These are phyloP conservation scores for Acacia melanoxylon DNA, from an alignment of 306 rosid genomes.

Conservation along the genomic window DNA sequence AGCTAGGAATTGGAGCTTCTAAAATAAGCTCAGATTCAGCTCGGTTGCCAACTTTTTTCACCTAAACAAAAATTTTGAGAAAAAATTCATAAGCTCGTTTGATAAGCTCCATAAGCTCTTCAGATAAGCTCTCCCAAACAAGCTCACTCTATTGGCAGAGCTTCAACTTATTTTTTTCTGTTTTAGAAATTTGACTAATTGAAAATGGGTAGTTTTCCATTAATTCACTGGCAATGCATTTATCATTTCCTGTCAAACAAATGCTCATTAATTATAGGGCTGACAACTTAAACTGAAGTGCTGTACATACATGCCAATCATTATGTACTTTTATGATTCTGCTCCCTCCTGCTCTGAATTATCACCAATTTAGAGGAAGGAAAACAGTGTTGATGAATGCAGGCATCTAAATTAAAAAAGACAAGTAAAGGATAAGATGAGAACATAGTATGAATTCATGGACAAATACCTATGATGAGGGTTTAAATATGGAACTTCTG, in stretches of 20 bases:
- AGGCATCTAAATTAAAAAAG: slow-evolving; percentile 11
- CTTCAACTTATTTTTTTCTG: slow-evolving; percentile 4
- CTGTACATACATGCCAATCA: slow-evolving; percentile 23
- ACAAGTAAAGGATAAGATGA: background rate
- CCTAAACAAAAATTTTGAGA: too few species aligned
- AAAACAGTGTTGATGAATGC: background rate
- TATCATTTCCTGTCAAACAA: slow-evolving; percentile 5
- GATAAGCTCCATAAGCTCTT: too few species aligned
- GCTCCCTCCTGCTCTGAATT: background rate
- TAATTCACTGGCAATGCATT: slow-evolving; percentile 5
- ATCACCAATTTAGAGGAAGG: background rate
- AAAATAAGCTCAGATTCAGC: too few species aligned
- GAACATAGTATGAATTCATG: background rate
- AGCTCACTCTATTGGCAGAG: slow-evolving; percentile 6
- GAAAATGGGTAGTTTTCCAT: background rate
- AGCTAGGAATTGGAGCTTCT: too few species aligned
- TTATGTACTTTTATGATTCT: slow-evolving; percentile 12
- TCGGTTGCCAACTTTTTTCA: too few species aligned
- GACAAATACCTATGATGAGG: background rate
- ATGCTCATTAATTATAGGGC: slow-evolving; percentile 26
- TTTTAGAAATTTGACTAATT: slow-evolving; percentile 2
- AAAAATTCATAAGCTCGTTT: too few species aligned
- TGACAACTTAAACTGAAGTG: background rate
- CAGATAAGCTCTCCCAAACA: too few species aligned
- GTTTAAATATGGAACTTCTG: slow-evolving; percentile 9